Conservation (phyloP, 768 basidiomycete species). For the Podaxis sp. region DNA sequence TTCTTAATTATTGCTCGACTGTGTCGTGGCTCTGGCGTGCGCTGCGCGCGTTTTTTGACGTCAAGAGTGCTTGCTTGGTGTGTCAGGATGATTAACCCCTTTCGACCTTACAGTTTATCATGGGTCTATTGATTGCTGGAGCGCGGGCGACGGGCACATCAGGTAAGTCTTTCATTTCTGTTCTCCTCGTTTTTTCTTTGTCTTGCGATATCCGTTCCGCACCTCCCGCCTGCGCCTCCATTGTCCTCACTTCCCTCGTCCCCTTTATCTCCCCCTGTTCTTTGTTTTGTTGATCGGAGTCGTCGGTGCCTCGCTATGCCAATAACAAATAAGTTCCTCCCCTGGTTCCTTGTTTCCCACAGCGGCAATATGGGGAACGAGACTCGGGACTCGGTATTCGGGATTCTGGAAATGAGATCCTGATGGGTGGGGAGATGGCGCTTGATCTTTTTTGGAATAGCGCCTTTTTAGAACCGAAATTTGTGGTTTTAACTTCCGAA, state of each 20-base stretch:
- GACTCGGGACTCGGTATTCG: not conserved
- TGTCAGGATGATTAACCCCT: slow-evolving; percentile 16
- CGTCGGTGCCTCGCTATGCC: not conserved
- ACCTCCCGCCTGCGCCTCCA: not conserved
- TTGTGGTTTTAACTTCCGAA: not conserved
- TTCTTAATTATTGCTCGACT: slow-evolving; percentile 2
- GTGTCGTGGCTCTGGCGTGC: not conserved
- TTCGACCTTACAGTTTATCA: slow-evolving; percentile 60
- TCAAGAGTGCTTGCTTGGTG: not conserved
- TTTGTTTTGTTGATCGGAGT: not conserved
- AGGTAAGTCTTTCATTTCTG: slow-evolving; percentile 35
- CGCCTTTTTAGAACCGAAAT: not conserved
- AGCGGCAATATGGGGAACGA: not conserved
- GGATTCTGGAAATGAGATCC: not conserved
- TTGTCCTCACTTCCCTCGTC: too few species aligned
- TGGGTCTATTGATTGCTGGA: slow-evolving; percentile 81
- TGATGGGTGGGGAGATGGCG: slow-evolving; percentile 1
- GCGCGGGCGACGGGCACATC: slow-evolving; percentile 78
- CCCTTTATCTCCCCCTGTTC: not conserved
- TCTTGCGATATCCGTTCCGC: not conserved
- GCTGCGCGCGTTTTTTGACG: slow-evolving; percentile 1
- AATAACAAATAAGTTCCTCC: not conserved
- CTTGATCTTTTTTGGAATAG: slow-evolving; percentile 2
- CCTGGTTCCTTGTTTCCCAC: not conserved
- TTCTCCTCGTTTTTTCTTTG: slow-evolving; percentile 6